Evolutionary conservation across 2,329 filamentous ascomycete species (phyloP).

Genomic region (Diaporthe nobilis): DNA sequence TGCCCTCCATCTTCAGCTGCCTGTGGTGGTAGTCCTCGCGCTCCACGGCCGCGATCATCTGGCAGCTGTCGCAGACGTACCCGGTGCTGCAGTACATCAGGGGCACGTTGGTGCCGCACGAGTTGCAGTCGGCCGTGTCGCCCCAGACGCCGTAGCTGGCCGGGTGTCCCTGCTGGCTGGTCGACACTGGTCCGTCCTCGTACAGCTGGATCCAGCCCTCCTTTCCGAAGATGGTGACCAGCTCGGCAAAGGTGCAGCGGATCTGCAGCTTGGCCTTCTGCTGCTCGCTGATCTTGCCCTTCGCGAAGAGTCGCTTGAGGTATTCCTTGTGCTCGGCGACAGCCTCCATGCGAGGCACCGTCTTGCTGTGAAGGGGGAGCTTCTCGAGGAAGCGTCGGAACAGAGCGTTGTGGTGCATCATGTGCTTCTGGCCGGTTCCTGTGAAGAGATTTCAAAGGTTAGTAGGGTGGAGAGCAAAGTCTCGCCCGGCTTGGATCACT

Average conservation of each 20-base stretch:
- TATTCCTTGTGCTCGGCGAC: constrained; percentile 17
- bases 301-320: constrained; percentile 11
- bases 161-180: background rate
- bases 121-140: background rate
- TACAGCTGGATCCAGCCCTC: constrained; percentile 28
- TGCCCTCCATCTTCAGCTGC: constrained; percentile 1
- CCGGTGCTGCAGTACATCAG: constrained; percentile 26
- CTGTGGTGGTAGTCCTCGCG: constrained; percentile 29
- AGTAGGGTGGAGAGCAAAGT: background rate
- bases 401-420: constrained; percentile 28
- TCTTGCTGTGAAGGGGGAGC: constrained; percentile 24
- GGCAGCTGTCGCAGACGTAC: constrained; percentile 35
- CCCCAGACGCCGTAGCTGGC: constrained; percentile 32
- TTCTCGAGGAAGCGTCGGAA: constrained; percentile 35
- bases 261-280: constrained; percentile 5
- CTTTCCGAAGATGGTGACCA: constrained; percentile 31
- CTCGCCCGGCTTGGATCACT: background rate
- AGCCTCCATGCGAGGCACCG: constrained; percentile 18
- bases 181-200: constrained; percentile 26
- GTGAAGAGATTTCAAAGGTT: background rate
- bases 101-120: constrained; percentile 12
- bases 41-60: background rate
- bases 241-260: constrained; percentile 25
- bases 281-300: background rate
- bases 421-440: constrained; percentile 36